Evolutionary conservation across 140 eudicot species (phyloP), one percentile per base, ranked within the genome.

Genomic region (Senecio squalidus): DNA sequence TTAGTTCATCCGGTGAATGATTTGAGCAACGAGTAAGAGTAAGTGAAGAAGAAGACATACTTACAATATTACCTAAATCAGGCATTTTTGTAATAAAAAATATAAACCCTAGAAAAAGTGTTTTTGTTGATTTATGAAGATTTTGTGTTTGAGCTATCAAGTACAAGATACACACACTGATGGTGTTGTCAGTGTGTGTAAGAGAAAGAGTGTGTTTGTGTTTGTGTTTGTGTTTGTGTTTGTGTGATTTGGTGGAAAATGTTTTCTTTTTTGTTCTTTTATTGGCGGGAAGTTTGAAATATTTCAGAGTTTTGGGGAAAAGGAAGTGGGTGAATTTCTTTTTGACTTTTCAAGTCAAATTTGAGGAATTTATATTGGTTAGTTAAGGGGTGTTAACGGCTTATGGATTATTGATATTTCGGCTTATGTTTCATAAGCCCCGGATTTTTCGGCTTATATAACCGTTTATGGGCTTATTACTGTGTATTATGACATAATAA

Each of bases 41-140:
- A 10, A 74, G 74, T 9, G 53, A 16, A 44, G 57, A 11, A 33
- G 78, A 26, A 36, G 78, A 25, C 21, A 67, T 36, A 58, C 29
- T 78, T 29, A 70, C 49, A 23, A 78, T 62, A 21, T 67, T 62
- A 20, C 83, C 83, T 13, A 82, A 45, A 41, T 79, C 86, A 39
- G 90, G 90, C 90, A 82, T 82, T 15, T 56, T 56, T 40, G 47
- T 46, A 38, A 72, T 55, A 4, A 31, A 31, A 9, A 25, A 11
- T 2, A 25, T 6, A 67, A 72, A 67, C 79, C 72, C 79, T 77
- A 62, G 18, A 16, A 18, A 20, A n/a, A n/a, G n/a, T n/a, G n/a
- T n/a, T n/a, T n/a, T n/a, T n/a, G n/a, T n/a, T n/a, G n/a, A n/a
- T n/a, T n/a, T n/a, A n/a, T n/a, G n/a, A n/a, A n/a, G n/a, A n/a